phyloP scores from a whole-genome alignment of 1,139 yeast species.

The Taiozyma sp. region DNA sequence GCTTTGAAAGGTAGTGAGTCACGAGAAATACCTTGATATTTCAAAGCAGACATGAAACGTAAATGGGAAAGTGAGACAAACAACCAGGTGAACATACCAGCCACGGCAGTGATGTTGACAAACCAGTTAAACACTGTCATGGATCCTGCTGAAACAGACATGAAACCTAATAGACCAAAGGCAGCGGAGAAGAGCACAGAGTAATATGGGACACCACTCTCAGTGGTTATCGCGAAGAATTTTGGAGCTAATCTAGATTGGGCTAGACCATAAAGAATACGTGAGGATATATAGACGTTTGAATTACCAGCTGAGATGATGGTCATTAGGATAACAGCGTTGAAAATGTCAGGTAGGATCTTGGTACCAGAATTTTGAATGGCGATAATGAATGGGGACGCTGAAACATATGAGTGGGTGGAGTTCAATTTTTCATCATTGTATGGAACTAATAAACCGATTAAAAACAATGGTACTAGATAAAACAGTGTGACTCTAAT shows the following conservation, averaged over 20 bases:
- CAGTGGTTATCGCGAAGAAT: constrained; percentile 46
- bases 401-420: constrained; percentile 39
- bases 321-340: constrained; percentile 49
- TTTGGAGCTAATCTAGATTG: constrained; percentile 47
- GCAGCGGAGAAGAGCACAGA: constrained; percentile 54
- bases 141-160: constrained; percentile 60
- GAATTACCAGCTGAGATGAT: constrained; percentile 66
- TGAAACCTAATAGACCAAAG: constrained; percentile 63
- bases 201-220: constrained; percentile 61
- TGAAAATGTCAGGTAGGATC: constrained; percentile 53
- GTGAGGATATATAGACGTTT: constrained; percentile 51
- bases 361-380: constrained; percentile 42
- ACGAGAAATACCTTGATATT: constrained; percentile 54
- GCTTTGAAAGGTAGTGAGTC: constrained; percentile 70
- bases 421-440: constrained; percentile 49
- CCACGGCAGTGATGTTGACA: constrained; percentile 63
- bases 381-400: constrained; percentile 58
- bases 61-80: constrained; percentile 61
- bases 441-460: constrained; percentile 72
- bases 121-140: constrained; percentile 79
- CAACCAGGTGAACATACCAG: constrained; percentile 67
- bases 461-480: constrained; percentile 60
- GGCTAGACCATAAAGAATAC: constrained; percentile 49
- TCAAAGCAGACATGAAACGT: constrained; percentile 58
- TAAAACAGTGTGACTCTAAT: constrained; percentile 74